Base-by-base conservation (phyloP, 2,329 filamentous ascomycete species). In the Verticillium alfalfae region DNA sequence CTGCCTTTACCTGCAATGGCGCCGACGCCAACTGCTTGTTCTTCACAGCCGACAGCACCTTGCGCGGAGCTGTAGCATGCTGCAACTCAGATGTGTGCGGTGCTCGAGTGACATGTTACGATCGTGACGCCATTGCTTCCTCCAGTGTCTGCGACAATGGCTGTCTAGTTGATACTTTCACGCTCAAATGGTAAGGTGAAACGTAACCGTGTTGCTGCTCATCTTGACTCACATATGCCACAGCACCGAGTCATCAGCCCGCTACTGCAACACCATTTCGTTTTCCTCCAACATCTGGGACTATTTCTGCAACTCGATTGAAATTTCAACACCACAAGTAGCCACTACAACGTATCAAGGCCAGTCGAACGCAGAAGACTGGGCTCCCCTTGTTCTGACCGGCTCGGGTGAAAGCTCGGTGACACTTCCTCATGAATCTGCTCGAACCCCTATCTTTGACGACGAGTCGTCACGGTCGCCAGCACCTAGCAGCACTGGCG, bases 241-340 rank as follows among this genome's bases (percentile, higher is more conserved):
- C 59, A 81, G 79, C 64, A 78, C 78, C 34, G 69, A 70, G 13
- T 63, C 67, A 0, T 63, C 57, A 2, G 64, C 65, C 2, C 76
- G 75, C 0, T 82, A 72, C 65, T 83, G 81, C 70, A 79, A 78
- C 61, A 82, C 79, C 3, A 70, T 80, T 34, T 73, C 72, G 1
- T 81, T 80, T 66, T 68, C 71, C 3, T 72, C 70, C 18, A 73
- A 74, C 16, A 71, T 81, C 57, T 69, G 69, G 31, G 80, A 81
- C 65, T 83, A 75, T 65, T 80, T 74, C 68, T 83, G 81, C 68
- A 73, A 72, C 62, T 68, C 70, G 10, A 60, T 70, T 26, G 68
- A 65, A 57, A 67, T 72, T 54, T 74, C 73, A 3, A 74, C 70
- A 5, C 64, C 70, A 5, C 73, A 78, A 58, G 64, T 69, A 34